Base-by-base conservation (phyloP, 2,329 filamentous ascomycete species). In the Saccharata proteae region DNA sequence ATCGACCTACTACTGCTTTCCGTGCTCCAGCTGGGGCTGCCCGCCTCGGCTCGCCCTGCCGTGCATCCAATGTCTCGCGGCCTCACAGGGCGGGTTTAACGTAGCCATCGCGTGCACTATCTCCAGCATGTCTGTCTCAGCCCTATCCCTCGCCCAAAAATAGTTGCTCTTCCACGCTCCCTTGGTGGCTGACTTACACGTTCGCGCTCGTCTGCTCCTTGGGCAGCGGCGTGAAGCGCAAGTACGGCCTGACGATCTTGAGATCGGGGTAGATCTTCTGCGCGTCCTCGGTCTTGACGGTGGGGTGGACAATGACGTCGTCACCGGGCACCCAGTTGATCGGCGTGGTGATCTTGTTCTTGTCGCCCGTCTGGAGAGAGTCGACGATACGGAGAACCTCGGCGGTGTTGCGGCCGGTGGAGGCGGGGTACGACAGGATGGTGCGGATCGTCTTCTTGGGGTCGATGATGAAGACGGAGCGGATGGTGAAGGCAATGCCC, bases 391-490 rank as follows among this genome's bases (percentile, higher is more conserved):
- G 56, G 37, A 74, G 49, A 26, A 74, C 68, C 48, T 74, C 70
- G 5, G 59, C 57, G 5, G 65, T 64, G 46, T 74, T 74, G 26
- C 70, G 54, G 20, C 86, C 86, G 26, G 84, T 92, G 37, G 80
- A 86, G 39, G 86, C 85, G 25, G 86, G 86, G 69, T 93, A 94
- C n/a, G 34, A 31, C 53, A 81, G 77, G 65, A 93, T 80, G 57
- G 84, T 92, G 55, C 86, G 79, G 62, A 93, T 90, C 59, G 79
- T 88, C 77, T 93, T 93, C 60, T 74, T 75, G 42, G 85, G 85
- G 66, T 93, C 85, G 58, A 93, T 90, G 63, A 93, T 69, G 70
- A 92, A 93, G 54, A 93, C 86, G 46, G 80, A 84, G 50, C 86
- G 83, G 63, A 94, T 93, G 47, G 86, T 93, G 64, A 93, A 88